Base-by-base conservation (phyloP, 768 basidiomycete genomes). In the Leccinum longicurvipes region DNA sequence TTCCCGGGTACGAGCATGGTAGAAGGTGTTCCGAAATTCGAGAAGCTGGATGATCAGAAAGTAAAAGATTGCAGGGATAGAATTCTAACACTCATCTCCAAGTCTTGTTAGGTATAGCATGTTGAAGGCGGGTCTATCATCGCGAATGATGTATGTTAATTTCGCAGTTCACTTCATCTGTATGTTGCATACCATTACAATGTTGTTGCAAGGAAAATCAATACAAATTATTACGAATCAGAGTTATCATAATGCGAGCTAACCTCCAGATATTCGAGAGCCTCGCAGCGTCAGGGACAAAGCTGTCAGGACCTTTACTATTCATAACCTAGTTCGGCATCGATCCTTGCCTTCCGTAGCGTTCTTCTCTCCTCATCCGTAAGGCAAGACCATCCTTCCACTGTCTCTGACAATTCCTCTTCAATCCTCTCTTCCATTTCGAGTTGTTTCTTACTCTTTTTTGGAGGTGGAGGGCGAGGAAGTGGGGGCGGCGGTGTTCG, bases 401-500 rank as follows among this genome's bases (percentile, higher is more conserved):
- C 74, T 42, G 76, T 83, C 59, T 91, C 89, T 24, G 86, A 76
- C 55, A 91, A 71, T 72, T 92, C 89, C 68, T 88, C 82, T 66
- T 91, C 89, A 80, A 90, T 90, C 63, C 79, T 80, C 68, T 91
- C 89, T 71, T 91, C 89, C 64, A 81, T 71, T 63, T 84, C 81
- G 23, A 87, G 70, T 71, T 89, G 82, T 67, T 91, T 91, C 76
- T 90, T 90, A 50, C 82, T 85, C 76, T 91, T 91, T 73, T 84
- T 88, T 59, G 79, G 82, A 45, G 85, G 83, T 5, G 87, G 87
- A 0, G 83, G 84, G 4, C 83, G 82, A 1, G 89, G 89, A 2
- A 76, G 78, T 0, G 87, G 86, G 0, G 87, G 89, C 0, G 89
- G 89, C 0, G 89, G 89, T 1, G 86, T 82, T 14, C 82, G 79